phyloP scores from a whole-genome alignment of 2,329 filamentous ascomycete genomes.

The Aspergillus pseudoglaucus region DNA sequence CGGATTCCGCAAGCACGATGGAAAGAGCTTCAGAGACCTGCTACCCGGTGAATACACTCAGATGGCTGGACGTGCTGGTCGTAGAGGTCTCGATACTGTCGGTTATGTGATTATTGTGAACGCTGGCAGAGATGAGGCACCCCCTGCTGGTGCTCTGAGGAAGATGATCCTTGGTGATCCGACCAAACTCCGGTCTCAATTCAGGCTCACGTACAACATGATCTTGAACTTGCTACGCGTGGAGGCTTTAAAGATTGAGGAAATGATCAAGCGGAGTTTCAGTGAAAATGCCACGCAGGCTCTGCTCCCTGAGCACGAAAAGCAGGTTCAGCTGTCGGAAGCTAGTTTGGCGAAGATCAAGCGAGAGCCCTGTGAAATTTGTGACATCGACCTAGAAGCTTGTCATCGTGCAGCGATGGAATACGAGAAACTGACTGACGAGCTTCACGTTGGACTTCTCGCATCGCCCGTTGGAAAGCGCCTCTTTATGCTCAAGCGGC shows the following conservation, averaged over 20 bases:
- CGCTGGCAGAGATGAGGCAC: slow-evolving; percentile 75
- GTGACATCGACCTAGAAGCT: slow-evolving; percentile 69
- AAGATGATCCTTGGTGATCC: slow-evolving; percentile 96
- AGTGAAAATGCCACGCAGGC: slow-evolving; percentile 97
- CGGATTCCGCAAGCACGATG: slow-evolving; percentile 93
- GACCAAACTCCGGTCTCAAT: slow-evolving; percentile 91
- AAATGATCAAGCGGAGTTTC: slow-evolving; percentile 99
- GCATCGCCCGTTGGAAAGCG: slow-evolving; percentile 75
- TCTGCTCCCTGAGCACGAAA: slow-evolving; percentile 88
- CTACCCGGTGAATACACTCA: slow-evolving; percentile 96
- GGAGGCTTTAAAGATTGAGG: slow-evolving; percentile 95
- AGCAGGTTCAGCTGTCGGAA: slow-evolving; percentile 85
- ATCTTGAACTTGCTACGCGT: slow-evolving; percentile 92
- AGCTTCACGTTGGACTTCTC: slow-evolving; percentile 70
- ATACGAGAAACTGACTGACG: slow-evolving; percentile 69
- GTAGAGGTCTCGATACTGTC: slow-evolving; percentile 84
- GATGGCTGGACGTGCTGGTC: slow-evolving; percentile 92
- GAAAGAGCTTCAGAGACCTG: slow-evolving; percentile 82
- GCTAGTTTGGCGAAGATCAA: slow-evolving; percentile 87
- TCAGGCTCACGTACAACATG: slow-evolving; percentile 98
- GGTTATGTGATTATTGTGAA: slow-evolving; percentile 91
- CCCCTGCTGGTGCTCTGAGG: slow-evolving; percentile 71
- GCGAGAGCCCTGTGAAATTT: slow-evolving; percentile 73
- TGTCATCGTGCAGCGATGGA: slow-evolving; percentile 79
- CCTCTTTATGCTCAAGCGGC: slow-evolving; percentile 66